A percentile compares a stretch with the other conserved stretches of the same genome.
Evolutionary conservation across 176 grass and related monocot species (phyloP).

Genomic region (Aegilops tauschii): DNA sequence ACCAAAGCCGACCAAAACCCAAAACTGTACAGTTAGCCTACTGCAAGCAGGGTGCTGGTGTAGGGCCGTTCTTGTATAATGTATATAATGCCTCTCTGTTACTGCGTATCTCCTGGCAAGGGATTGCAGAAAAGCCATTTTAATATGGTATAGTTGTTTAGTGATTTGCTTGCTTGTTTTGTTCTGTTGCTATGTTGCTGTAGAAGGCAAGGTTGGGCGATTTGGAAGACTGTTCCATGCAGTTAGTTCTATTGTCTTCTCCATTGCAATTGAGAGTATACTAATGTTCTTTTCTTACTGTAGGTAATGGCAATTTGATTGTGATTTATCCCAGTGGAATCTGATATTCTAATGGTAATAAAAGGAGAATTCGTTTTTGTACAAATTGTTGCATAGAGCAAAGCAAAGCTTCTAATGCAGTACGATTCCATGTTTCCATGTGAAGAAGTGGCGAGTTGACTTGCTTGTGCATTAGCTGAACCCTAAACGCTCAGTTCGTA

Average conservation of each 20-base stretch:
- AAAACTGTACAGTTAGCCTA: not conserved
- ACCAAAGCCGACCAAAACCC: not conserved
- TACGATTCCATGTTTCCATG: not conserved
- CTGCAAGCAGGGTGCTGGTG: too few relatives aligned
- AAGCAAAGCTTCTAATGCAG: not conserved
- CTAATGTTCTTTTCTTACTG: conserved; percentile 22
- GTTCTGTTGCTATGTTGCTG: not conserved
- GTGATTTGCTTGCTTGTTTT: not conserved
- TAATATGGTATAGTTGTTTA: not conserved
- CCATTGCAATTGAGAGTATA: not conserved
- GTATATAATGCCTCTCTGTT: not conserved
- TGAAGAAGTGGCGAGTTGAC: conserved; percentile 13
- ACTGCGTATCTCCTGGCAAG: not conserved
- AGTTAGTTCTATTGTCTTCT: not conserved
- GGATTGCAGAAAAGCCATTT: not conserved
- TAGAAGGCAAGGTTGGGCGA: not conserved
- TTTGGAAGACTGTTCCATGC: conserved; percentile 1
- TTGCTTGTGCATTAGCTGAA: not conserved
- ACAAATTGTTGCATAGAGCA: conserved; percentile 6
- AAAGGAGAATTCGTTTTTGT: not conserved
- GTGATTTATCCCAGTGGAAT: not conserved
- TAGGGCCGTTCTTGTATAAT: not conserved
- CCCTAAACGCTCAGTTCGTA: not conserved
- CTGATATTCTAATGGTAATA: not conserved
- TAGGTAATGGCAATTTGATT: conserved; percentile 29